phyloP scores from a whole-genome alignment of 2,329 filamentous ascomycete genomes.

The Colletotrichum sp. region DNA sequence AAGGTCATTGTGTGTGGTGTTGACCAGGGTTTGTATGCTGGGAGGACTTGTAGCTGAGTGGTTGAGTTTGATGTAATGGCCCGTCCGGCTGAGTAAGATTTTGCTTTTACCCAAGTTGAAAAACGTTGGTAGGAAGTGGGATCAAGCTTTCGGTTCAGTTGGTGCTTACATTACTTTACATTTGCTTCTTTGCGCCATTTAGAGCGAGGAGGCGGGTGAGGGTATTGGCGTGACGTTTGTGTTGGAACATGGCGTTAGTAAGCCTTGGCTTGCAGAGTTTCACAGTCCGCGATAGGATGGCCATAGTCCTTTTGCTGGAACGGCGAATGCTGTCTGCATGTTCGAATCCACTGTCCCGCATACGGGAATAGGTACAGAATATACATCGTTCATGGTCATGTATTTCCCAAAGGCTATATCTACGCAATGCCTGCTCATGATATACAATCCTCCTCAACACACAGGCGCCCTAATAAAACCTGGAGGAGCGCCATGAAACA shows the following conservation, averaged over 20 bases:
- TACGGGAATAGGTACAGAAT: too few species aligned
- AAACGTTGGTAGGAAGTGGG: background rate
- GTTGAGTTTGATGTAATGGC: background rate
- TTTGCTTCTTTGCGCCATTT: background rate
- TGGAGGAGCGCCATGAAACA: background rate
- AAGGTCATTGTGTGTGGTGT: conserved; percentile 32
- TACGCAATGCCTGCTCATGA: background rate
- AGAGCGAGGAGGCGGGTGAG: background rate
- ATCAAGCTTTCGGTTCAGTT: background rate
- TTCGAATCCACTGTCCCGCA: background rate
- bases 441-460: background rate
- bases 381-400: background rate
- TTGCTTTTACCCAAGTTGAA: background rate
- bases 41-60: background rate
- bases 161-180: background rate
- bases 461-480: background rate
- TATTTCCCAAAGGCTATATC: background rate
- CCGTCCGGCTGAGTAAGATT: background rate
- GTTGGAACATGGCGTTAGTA: background rate
- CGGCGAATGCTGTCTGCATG: background rate
- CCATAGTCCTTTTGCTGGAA: background rate
- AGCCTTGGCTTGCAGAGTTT: conserved; percentile 7
- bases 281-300: background rate
- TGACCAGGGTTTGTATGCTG: rapidly evolving
- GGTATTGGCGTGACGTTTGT: background rate